Conservation (phyloP, 1,284 basidiomycete genomes). For the Termitomyces sp. region DNA sequence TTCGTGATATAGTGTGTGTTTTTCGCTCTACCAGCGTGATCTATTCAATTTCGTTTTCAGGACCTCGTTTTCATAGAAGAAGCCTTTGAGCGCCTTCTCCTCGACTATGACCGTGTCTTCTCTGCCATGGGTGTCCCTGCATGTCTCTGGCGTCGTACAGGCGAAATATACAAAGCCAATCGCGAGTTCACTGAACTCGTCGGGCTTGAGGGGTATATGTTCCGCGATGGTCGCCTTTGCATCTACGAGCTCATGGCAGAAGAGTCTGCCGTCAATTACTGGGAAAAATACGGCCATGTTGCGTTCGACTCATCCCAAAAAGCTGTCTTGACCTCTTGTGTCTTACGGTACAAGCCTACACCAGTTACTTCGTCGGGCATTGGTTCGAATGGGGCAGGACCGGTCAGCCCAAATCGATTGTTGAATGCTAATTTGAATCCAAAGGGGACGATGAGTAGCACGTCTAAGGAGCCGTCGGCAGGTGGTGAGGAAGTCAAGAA, state of each 20-base stretch:
- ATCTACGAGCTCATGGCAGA: conserved; percentile 98
- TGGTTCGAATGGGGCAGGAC: not conserved
- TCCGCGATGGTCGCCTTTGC: conserved; percentile 86
- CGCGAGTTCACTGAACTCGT: conserved; percentile 89
- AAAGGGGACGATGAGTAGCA: conserved; percentile 1
- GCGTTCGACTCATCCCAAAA: conserved; percentile 87
- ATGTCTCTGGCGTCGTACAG: conserved; percentile 94
- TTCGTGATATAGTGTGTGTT: conserved; percentile 74
- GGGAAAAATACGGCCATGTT: conserved; percentile 96
- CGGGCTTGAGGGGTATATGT: conserved; percentile 76
- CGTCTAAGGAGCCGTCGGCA: not conserved
- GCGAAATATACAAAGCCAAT: conserved; percentile 98
- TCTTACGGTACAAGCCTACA: conserved; percentile 73
- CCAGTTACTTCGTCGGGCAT: conserved; percentile 1
- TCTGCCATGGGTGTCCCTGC: conserved; percentile 95
- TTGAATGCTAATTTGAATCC: conserved; percentile 3
- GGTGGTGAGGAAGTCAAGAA: conserved; percentile 13
- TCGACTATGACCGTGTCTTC: conserved; percentile 96
- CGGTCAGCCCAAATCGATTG: conserved; percentile 2
- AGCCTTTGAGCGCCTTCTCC: conserved; percentile 90
- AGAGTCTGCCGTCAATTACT: conserved; percentile 95
- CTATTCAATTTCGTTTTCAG: conserved; percentile 27
- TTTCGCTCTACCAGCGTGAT: not conserved
- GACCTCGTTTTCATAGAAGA: conserved; percentile 98
- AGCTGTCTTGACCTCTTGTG: conserved; percentile 91